Evolutionary conservation across 495 filamentous ascomycete species (phyloP), one percentile per base, ranked within the genome.

Genomic region (Penicillium crystallinum): DNA sequence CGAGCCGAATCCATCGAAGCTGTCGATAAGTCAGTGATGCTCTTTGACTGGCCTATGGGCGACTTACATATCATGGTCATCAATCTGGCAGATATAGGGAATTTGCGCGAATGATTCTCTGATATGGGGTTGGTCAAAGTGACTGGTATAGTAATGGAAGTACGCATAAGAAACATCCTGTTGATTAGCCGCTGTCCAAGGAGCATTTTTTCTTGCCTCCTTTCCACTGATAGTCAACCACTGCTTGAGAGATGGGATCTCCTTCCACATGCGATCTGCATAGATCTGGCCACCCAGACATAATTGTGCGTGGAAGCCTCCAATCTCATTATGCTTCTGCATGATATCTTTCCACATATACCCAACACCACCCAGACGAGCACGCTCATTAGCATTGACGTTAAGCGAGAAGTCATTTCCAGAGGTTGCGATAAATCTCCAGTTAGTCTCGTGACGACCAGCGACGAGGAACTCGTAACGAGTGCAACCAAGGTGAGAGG

Each of bases 301-400:
- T 7, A 98, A 75, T 61, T 98, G 93, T 4, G 86, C 82, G 61
- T 98, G 93, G 69, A 98, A 98, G 9, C 93, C 93, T 46, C 90
- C 90, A 60, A 89, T 95, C 58, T 98, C 93, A 35, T 88, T 81
- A 66, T 98, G 95, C 76, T 96, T 97, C 68, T 96, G 91, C 69
- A 98, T 81, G 27, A 98, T 90, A 62, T 98, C 93, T 57, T 96
- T 96, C 93, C 93, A 98, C 93, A 98, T 95, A 64, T 89, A 90
- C 0, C 90, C 89, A 7, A 91, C 78, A 0, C 93, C 93, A 21
- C 95, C 95, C 2, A 97, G 75, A 41, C 85, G 86, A 46, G 83
- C 77, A 15, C 91, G 82, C 63, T 97, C 93, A 60, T 86, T 89
- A 46, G 89, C 82, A 57, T 82, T 90, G 0, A 95, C 91, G 55